phyloP scores from a whole-genome alignment of 768 basidiomycete species.

The Naganishia randhawae region DNA sequence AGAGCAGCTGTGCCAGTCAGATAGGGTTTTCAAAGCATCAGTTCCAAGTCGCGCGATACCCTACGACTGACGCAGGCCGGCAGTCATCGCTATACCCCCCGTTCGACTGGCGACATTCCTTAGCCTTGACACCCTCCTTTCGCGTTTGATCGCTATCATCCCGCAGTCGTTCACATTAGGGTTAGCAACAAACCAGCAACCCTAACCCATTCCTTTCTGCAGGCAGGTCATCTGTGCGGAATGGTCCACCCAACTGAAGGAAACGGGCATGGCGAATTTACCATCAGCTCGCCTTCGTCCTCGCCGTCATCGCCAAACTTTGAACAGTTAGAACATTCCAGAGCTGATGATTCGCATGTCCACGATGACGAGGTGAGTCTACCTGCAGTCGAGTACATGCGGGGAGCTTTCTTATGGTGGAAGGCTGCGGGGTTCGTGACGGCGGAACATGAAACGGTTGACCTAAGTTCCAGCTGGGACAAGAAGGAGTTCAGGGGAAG shows the following conservation, averaged over 20 bases:
- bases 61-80: not conserved
- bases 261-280: not conserved
- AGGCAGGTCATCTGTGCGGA: not conserved
- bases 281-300: conserved; percentile 14
- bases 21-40: not conserved
- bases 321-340: not conserved
- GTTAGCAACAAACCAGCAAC: not conserved
- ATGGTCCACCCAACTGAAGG: not conserved
- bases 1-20: not conserved
- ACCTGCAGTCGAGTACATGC: not conserved
- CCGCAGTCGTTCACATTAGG: not conserved
- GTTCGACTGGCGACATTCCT: no score
- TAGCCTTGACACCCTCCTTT: not conserved
- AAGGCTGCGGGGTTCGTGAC: not conserved
- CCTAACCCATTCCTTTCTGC: not conserved
- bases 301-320: conserved; percentile 10
- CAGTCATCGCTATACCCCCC: not conserved
- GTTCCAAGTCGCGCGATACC: not conserved
- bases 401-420: not conserved
- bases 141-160: not conserved
- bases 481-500: not conserved
- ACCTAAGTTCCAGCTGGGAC: not conserved
- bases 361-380: conserved; percentile 2
- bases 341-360: not conserved
- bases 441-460: not conserved